phyloP scores from a whole-genome alignment of 257 asterid genomes.

The Fraxinus pennsylvanica region DNA sequence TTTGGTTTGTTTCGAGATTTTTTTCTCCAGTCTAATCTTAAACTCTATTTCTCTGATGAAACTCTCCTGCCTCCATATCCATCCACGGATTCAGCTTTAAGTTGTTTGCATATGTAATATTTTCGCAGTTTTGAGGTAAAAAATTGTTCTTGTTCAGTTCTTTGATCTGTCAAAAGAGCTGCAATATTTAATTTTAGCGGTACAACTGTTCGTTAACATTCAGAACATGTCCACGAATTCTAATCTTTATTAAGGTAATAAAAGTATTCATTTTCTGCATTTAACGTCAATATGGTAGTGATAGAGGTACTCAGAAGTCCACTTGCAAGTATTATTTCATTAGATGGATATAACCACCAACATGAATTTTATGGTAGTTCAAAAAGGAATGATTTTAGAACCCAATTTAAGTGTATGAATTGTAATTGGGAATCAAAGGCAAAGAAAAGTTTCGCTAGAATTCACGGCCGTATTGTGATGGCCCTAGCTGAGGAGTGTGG shows the following conservation, averaged over 20 bases:
- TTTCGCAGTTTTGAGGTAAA: not conserved
- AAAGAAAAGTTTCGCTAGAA: slow-evolving; percentile 19
- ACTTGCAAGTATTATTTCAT: slow-evolving; percentile 30
- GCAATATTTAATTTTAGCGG: not conserved
- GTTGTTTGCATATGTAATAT: not conserved
- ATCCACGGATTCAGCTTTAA: not conserved
- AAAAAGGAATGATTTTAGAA: slow-evolving; percentile 22
- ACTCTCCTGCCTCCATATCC: not conserved
- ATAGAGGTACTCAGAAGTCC: slow-evolving; percentile 29
- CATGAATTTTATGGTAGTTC: slow-evolving; percentile 21
- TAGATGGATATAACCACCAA: slow-evolving; percentile 19
- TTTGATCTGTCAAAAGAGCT: not conserved
- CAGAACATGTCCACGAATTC: slow-evolving; percentile 11
- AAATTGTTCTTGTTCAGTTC: not conserved
- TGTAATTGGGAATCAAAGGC: slow-evolving; percentile 27
- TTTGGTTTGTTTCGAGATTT: not conserved
- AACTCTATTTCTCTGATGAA: not conserved
- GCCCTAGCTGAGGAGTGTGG: slow-evolving; percentile 18
- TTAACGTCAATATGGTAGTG: slow-evolving; percentile 38
- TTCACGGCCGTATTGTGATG: slow-evolving; percentile 25
- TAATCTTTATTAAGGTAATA: slow-evolving; percentile 21
- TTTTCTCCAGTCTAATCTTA: not conserved
- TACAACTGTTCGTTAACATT: not conserved
- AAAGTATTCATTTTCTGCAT: slow-evolving; percentile 6
- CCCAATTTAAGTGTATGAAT: slow-evolving; percentile 25